Conservation (phyloP, 352 stramenopile genomes). For the Phytophthora sp. region DNA sequence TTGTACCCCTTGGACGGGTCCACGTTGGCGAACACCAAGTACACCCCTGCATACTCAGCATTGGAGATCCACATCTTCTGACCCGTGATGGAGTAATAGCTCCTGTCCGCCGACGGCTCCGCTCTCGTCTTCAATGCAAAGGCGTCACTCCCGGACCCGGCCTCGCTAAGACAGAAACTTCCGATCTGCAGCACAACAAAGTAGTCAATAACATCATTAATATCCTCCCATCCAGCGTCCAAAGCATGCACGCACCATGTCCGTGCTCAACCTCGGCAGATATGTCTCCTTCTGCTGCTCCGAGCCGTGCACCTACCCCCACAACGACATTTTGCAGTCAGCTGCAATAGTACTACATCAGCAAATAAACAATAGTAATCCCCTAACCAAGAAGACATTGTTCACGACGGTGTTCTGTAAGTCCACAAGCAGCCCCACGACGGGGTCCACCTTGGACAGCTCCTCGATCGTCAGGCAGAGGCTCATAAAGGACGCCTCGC, state of each 20-base stretch:
- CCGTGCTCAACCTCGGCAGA: slow-evolving; percentile 77
- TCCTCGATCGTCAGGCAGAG: slow-evolving; percentile 97
- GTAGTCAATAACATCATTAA: not conserved
- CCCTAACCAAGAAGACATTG: slow-evolving; percentile 92
- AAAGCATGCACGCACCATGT: slow-evolving; percentile 66
- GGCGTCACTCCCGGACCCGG: slow-evolving; percentile 94
- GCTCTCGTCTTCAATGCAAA: slow-evolving; percentile 96
- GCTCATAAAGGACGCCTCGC: slow-evolving; percentile 94
- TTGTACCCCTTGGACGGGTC: slow-evolving; percentile 95
- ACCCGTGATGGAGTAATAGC: slow-evolving; percentile 95
- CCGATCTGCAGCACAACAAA: slow-evolving; percentile 74
- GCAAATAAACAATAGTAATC: not conserved
- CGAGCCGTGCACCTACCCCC: slow-evolving; percentile 64
- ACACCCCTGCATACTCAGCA: slow-evolving; percentile 94
- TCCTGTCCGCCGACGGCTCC: slow-evolving; percentile 84
- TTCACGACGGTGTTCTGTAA: slow-evolving; percentile 96
- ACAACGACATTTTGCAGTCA: not conserved
- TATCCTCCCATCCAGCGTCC: not conserved
- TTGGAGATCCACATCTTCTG: slow-evolving; percentile 99
- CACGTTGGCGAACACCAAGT: slow-evolving; percentile 97
- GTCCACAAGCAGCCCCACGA: slow-evolving; percentile 94
- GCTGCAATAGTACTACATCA: not conserved
- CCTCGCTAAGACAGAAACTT: slow-evolving; percentile 96
- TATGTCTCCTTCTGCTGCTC: slow-evolving; percentile 90
- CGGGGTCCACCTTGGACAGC: slow-evolving; percentile 95